Percentiles rank a stretch among this genome's conserved stretches.
phyloP scores from a whole-genome alignment of 345 rosid species.

The Salix exigua region DNA sequence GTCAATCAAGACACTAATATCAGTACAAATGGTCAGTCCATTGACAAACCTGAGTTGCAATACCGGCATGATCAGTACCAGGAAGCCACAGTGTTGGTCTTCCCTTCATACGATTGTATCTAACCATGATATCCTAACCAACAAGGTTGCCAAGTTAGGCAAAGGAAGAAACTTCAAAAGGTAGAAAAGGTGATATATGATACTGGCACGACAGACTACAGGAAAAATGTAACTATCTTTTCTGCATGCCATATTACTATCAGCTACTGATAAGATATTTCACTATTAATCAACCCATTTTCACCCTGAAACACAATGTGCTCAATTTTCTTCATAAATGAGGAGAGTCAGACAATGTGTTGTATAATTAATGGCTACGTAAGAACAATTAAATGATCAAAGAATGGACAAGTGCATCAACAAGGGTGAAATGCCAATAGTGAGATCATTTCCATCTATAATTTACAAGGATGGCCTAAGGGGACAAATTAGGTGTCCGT shows the following conservation, averaged over 20 bases:
- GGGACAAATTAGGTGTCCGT: not conserved
- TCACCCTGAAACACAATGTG: not conserved
- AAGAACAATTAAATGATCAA: not conserved
- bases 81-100: constrained; percentile 98
- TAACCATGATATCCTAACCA: constrained; percentile 77
- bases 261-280: not conserved
- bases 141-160: constrained; percentile 18
- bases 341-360: not conserved
- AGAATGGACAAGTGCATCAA: not conserved
- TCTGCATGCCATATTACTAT: not conserved
- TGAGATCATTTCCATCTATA: not conserved
- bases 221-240: not conserved
- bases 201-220: not conserved
- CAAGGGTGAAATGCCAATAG: not conserved
- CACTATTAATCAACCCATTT: not conserved
- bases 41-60: constrained; percentile 83
- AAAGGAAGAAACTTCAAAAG: constrained; percentile 13
- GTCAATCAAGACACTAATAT: not conserved
- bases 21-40: constrained; percentile 12
- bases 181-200: not conserved
- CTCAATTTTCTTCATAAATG: not conserved
- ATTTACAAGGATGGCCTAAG: not conserved
- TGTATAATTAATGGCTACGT: not conserved
- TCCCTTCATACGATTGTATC: constrained; percentile 91
- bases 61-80: constrained; percentile 98